phyloP scores from a whole-genome alignment of 331 rosid genomes.

The Malus hybrid region DNA sequence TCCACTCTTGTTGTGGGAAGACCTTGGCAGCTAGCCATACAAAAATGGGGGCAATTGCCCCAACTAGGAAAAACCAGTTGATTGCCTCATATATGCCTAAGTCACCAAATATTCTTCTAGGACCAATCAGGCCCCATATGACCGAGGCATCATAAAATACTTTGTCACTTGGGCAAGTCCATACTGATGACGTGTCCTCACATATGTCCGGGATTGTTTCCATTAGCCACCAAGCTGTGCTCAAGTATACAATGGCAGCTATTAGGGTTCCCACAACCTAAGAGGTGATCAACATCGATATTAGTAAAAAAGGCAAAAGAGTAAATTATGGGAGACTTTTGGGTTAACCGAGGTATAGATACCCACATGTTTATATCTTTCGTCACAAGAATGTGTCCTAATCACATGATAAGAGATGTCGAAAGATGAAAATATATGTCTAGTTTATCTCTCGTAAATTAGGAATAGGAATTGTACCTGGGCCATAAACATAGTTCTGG shows the following conservation, averaged over 20 bases:
- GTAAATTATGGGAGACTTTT: too few relatives aligned
- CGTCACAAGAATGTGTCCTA: too few relatives aligned
- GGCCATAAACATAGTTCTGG: constrained; percentile 91
- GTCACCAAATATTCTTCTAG: constrained; percentile 69
- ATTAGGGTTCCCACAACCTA: constrained; percentile 75
- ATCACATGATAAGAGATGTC: too few relatives aligned
- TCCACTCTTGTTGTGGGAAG: constrained; percentile 75
- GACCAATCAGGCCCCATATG: constrained; percentile 86
- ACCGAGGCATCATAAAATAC: constrained; percentile 93
- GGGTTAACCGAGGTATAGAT: too few relatives aligned
- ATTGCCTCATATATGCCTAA: constrained; percentile 47
- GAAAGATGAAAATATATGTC: too few relatives aligned
- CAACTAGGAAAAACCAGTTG: constrained; percentile 80
- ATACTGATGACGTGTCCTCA: constrained; percentile 52
- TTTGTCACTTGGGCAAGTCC: constrained; percentile 80
- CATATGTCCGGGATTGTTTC: constrained; percentile 79
- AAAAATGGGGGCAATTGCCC: constrained; percentile 61
- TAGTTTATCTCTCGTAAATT: neutral
- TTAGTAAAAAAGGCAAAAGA: too few relatives aligned
- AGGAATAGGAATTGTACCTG: constrained; percentile 36
- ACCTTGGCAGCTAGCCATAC: constrained; percentile 59
- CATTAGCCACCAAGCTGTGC: constrained; percentile 94
- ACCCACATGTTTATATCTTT: too few relatives aligned
- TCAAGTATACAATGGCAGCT: constrained; percentile 53
- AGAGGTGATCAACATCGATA: neutral